Evolutionary conservation across 164 flowering plant genomes (phyloP).

Genomic region (Malania oleifera): DNA sequence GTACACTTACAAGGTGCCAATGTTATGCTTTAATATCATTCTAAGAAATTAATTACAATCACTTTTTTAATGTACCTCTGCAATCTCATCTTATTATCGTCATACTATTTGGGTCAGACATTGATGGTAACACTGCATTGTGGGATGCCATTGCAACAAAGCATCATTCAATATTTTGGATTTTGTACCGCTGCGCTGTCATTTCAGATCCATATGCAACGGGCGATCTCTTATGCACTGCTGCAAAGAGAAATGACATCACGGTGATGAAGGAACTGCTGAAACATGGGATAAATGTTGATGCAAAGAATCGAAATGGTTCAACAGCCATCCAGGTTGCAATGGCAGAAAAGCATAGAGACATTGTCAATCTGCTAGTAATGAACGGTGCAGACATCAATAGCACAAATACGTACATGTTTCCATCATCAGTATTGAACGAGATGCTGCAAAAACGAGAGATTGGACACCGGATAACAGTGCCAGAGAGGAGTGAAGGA

Average conservation of each 20-base stretch:
- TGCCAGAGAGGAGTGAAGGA: slow-evolving; percentile 20
- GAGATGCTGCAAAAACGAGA: slow-evolving; percentile 45
- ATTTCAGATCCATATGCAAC: slow-evolving; percentile 49
- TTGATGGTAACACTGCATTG: slow-evolving; percentile 66
- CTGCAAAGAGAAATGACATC: slow-evolving; percentile 59
- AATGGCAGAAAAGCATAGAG: slow-evolving; percentile 41
- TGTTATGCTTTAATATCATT: neutral
- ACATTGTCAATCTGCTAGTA: slow-evolving; percentile 57
- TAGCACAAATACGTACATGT: slow-evolving; percentile 12
- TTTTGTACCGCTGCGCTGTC: slow-evolving; percentile 55
- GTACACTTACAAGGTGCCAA: slow-evolving; percentile 51
- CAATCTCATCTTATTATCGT: neutral
- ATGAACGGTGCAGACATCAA: slow-evolving; percentile 57
- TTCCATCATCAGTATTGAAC: slow-evolving; percentile 24
- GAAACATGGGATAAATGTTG: slow-evolving; percentile 51
- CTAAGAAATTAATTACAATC: neutral
- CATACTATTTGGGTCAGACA: slow-evolving; percentile 37
- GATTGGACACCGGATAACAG: slow-evolving; percentile 38
- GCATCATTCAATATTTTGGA: slow-evolving; percentile 58
- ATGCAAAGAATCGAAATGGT: slow-evolving; percentile 50
- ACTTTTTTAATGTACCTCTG: neutral
- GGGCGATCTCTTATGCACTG: slow-evolving; percentile 75
- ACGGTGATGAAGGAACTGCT: slow-evolving; percentile 59
- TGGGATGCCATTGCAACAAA: slow-evolving; percentile 75
- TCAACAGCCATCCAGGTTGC: slow-evolving; percentile 62